Conservation (phyloP, 306 rosid genomes). For the Acacia acuminata region DNA sequence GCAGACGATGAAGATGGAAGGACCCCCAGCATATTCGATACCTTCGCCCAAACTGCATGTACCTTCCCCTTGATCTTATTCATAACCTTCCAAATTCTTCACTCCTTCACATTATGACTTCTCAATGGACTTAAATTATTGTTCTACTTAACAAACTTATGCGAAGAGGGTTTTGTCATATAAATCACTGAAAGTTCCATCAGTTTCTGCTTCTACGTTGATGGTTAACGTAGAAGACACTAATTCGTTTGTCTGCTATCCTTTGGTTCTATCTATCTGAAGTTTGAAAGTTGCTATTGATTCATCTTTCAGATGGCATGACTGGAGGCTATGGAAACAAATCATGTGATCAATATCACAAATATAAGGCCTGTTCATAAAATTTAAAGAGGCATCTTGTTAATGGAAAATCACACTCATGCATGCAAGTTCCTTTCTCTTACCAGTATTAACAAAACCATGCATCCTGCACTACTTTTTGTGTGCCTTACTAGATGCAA, state of each 20-base stretch:
- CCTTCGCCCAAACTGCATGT: slow-evolving; percentile 26
- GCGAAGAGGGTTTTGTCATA: background rate
- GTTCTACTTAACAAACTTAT: background rate
- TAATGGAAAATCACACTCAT: background rate
- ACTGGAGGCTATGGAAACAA: background rate
- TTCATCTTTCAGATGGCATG: background rate
- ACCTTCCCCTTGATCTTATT: background rate
- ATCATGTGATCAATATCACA: slow-evolving; percentile 27
- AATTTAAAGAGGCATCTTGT: background rate
- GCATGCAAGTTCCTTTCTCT: background rate
- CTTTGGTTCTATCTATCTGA: background rate
- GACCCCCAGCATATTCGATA: slow-evolving; percentile 41
- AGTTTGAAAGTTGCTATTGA: background rate
- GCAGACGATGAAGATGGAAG: slow-evolving; percentile 12
- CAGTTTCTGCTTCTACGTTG: background rate
- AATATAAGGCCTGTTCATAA: slow-evolving; percentile 20
- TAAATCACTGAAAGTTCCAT: background rate
- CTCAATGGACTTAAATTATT: background rate
- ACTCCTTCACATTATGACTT: background rate
- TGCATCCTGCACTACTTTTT: background rate
- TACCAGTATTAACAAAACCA: background rate
- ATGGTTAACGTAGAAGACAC: background rate
- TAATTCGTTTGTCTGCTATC: background rate
- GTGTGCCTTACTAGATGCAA: background rate
- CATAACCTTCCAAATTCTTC: background rate